These are phyloP conservation scores for Danielozyma ontarioensis DNA, from an alignment of 805 yeast species.

Conservation along the genomic window DNA sequence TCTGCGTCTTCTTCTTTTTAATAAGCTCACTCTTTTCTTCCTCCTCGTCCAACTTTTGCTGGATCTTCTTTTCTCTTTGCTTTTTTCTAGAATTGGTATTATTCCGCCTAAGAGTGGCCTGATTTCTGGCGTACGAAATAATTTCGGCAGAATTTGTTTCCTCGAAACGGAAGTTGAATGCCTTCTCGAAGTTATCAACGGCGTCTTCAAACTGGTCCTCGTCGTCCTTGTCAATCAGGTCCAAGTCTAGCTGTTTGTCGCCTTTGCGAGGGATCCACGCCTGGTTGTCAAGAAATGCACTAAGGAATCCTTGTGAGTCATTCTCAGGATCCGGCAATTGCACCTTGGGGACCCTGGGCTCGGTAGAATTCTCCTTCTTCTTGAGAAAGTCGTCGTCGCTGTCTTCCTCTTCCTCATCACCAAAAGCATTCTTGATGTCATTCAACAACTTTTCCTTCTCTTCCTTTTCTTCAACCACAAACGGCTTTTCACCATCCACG, in stretches of 20 bases:
- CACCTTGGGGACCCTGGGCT: slow-evolving; percentile 14
- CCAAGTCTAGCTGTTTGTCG: slow-evolving; percentile 52
- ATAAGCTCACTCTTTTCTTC: slow-evolving; percentile 54
- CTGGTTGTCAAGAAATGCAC: slow-evolving; percentile 64
- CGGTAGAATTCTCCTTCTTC: slow-evolving; percentile 40
- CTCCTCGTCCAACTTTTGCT: slow-evolving; percentile 46
- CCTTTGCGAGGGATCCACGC: slow-evolving; percentile 86
- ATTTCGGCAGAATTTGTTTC: slow-evolving; percentile 89
- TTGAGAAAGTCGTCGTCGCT: slow-evolving; percentile 49
- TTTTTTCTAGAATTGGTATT: slow-evolving; percentile 71
- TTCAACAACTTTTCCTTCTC: slow-evolving; percentile 68
- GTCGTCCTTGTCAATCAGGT: slow-evolving; percentile 46
- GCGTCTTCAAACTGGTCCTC: slow-evolving; percentile 90
- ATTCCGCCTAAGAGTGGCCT: slow-evolving; percentile 85
- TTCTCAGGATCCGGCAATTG: slow-evolving; percentile 53
- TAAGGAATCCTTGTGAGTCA: slow-evolving; percentile 66
- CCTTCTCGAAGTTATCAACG: slow-evolving; percentile 85
- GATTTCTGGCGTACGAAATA: slow-evolving; percentile 90
- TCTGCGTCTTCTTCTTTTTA: slow-evolving; percentile 67
- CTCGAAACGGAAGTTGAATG: slow-evolving; percentile 92
- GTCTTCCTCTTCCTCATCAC: slow-evolving; percentile 36
- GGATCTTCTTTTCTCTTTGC: slow-evolving; percentile 69
- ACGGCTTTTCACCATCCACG: slow-evolving; percentile 59
- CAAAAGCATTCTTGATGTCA: slow-evolving; percentile 70
- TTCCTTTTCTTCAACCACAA: slow-evolving; percentile 67